Percentiles rank a stretch among this genome's conserved stretches.
These are phyloP conservation scores for Beauveria rudraprayagi DNA, from an alignment of 2,329 filamentous ascomycete genomes.

Conservation along the genomic window DNA sequence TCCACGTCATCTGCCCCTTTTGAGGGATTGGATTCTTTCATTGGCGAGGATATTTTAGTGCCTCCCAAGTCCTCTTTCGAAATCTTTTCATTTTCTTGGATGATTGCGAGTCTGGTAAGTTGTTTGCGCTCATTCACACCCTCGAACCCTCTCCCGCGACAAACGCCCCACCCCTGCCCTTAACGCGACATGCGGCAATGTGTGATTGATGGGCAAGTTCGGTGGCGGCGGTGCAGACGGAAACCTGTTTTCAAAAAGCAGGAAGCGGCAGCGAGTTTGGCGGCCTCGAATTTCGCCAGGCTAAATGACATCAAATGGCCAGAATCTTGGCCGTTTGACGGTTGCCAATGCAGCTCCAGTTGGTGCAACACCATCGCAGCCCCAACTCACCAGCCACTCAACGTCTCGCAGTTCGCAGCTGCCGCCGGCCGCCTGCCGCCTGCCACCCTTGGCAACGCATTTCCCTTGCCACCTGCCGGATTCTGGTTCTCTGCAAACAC, in stretches of 20 bases:
- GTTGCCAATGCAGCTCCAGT: not conserved
- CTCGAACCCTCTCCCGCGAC: not conserved
- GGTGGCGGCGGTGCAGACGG: not conserved
- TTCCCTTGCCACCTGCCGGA: constrained; percentile 1
- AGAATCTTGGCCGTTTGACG: not conserved
- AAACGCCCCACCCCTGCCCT: not conserved
- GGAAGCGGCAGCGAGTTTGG: not conserved
- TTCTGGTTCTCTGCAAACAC: not conserved
- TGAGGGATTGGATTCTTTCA: not conserved
- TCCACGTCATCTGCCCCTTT: not conserved
- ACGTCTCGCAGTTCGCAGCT: constrained; percentile 4
- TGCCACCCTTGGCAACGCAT: constrained; percentile 1
- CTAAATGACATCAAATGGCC: not conserved
- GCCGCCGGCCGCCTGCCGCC: not conserved
- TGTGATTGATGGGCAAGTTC: not conserved
- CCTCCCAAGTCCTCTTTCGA: not conserved
- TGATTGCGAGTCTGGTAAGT: constrained; percentile 6
- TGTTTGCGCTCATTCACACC: not conserved
- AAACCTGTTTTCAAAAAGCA: not conserved
- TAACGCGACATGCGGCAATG: not conserved
- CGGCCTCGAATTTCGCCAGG: too few species aligned
- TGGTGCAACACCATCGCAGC: not conserved
- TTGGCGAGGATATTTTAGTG: not conserved
- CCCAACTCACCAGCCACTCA: constrained; percentile 5
- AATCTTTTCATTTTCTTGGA: not conserved